Evolutionary conservation across 2,329 filamentous ascomycete species (phyloP).

Genomic region (Aspergillus sp.): DNA sequence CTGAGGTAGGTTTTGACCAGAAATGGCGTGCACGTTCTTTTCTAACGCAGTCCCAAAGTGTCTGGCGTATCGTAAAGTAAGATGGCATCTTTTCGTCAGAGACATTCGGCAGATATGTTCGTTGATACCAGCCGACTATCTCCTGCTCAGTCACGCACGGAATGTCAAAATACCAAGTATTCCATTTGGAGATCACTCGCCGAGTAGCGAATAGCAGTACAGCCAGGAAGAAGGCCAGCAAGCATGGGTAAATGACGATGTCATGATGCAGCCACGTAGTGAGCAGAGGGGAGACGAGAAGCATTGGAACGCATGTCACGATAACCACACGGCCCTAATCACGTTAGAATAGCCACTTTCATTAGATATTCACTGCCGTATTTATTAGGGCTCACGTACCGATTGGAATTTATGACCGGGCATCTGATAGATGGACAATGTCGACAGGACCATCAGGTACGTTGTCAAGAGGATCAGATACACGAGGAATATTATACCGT

Average conservation of each 20-base stretch:
- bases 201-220: slow-evolving; percentile 55
- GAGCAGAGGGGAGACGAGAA: slow-evolving; percentile 57
- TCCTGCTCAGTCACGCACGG: slow-evolving; percentile 36
- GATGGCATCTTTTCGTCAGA: slow-evolving; percentile 6
- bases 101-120: slow-evolving; percentile 30
- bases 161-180: slow-evolving; percentile 51
- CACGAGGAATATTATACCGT: slow-evolving; percentile 58
- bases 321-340: slow-evolving; percentile 52
- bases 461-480: slow-evolving; percentile 58
- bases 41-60: slow-evolving; percentile 43
- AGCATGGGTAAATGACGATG: slow-evolving; percentile 54
- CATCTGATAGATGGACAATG: slow-evolving; percentile 50
- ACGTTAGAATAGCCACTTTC: neutral
- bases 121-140: slow-evolving; percentile 37
- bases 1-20: slow-evolving; percentile 44
- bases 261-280: slow-evolving; percentile 55
- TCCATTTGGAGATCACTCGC: slow-evolving; percentile 56
- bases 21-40: slow-evolving; percentile 43
- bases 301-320: slow-evolving; percentile 55
- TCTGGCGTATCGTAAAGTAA: slow-evolving; percentile 31
- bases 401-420: slow-evolving; percentile 55
- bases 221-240: slow-evolving; percentile 54
- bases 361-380: too few species aligned
- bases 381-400: slow-evolving; percentile 3
- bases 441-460: slow-evolving; percentile 54